These are phyloP conservation scores for Yamagishiella unicocca DNA, from an alignment of 139 green algal genomes.

Conservation along the genomic window DNA sequence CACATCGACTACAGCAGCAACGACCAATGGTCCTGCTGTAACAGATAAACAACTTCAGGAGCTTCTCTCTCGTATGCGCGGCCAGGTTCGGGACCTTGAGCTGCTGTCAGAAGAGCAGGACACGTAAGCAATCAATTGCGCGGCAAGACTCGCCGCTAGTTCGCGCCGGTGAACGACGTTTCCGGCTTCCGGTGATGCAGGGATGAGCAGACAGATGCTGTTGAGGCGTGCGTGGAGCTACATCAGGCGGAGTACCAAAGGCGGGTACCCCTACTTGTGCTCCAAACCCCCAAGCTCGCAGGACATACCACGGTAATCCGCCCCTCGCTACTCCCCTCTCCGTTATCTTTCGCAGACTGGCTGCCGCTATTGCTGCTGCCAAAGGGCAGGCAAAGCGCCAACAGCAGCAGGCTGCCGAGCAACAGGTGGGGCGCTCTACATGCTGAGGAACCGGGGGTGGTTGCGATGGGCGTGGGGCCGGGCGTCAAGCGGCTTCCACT, in stretches of 20 bases:
- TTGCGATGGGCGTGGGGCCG: no score
- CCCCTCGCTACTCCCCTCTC: background rate
- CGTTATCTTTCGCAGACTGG: slow-evolving; percentile 2
- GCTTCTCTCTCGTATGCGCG: slow-evolving; percentile 55
- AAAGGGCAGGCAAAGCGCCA: slow-evolving; percentile 42
- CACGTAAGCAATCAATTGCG: no score
- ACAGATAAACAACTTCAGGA: slow-evolving; percentile 56
- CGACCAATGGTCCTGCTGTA: background rate
- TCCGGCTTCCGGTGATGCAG: slow-evolving; percentile 48
- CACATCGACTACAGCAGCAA: background rate
- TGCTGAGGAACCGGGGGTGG: no score
- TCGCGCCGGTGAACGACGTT: no score
- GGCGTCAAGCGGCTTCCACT: no score
- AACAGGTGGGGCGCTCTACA: slow-evolving; percentile 63
- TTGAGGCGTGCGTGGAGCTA: slow-evolving; percentile 56
- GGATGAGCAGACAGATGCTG: slow-evolving; percentile 62
- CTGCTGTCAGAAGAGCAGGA: slow-evolving; percentile 85
- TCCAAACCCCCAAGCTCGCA: no score
- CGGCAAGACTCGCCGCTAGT: no score
- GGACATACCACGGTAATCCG: background rate
- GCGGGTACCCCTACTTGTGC: slow-evolving; percentile 44
- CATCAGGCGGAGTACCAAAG: slow-evolving; percentile 75
- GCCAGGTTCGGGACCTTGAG: slow-evolving; percentile 72
- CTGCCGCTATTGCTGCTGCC: slow-evolving; percentile 15
- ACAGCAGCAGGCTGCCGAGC: slow-evolving; percentile 49